A percentile compares a stretch with the other conserved stretches of the same genome.
These are phyloP conservation scores for Miamiensis avidus DNA, from an alignment of 169 alveolate genomes.

Conservation along the genomic window DNA sequence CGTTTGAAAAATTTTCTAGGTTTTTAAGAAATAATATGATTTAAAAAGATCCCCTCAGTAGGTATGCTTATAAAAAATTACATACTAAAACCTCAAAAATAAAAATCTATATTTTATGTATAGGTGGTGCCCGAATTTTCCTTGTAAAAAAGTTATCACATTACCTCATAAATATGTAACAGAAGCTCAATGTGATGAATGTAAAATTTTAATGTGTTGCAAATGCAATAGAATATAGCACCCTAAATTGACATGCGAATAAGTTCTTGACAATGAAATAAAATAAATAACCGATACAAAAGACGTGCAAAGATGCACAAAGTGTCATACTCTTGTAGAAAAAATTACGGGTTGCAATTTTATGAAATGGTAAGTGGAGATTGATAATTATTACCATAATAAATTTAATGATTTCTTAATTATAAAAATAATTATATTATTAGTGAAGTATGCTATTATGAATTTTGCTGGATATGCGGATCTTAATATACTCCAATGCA, in stretches of 20 bases:
- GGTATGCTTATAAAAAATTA: background rate
- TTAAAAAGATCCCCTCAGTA: background rate
- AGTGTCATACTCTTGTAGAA: slow-evolving; percentile 18
- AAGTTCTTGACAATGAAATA: background rate
- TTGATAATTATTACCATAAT: background rate
- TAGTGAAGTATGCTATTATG: background rate
- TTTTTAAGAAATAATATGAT: slow-evolving; percentile 10
- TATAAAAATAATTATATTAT: background rate
- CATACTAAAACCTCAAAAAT: no score
- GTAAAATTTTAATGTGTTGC: slow-evolving; percentile 14
- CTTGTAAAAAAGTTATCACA: slow-evolving; percentile 1
- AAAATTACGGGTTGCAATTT: slow-evolving; percentile 27
- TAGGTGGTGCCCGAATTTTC: slow-evolving; percentile 18
- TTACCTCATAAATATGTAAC: background rate
- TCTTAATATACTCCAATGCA: slow-evolving; percentile 20
- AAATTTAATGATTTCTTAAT: no score
- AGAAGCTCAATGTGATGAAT: background rate
- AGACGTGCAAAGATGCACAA: slow-evolving; percentile 14
- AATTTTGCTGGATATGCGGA: slow-evolving; percentile 27
- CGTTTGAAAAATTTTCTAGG: slow-evolving; percentile 3
- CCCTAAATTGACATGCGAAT: slow-evolving; percentile 6
- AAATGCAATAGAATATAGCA: slow-evolving; percentile 17
- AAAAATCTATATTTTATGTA: no score
- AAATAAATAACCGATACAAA: slow-evolving; percentile 7
- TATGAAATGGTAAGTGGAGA: slow-evolving; percentile 20